Base-by-base conservation (phyloP, 2,329 filamentous ascomycete species). In the Cryoendolithus antarcticus region DNA sequence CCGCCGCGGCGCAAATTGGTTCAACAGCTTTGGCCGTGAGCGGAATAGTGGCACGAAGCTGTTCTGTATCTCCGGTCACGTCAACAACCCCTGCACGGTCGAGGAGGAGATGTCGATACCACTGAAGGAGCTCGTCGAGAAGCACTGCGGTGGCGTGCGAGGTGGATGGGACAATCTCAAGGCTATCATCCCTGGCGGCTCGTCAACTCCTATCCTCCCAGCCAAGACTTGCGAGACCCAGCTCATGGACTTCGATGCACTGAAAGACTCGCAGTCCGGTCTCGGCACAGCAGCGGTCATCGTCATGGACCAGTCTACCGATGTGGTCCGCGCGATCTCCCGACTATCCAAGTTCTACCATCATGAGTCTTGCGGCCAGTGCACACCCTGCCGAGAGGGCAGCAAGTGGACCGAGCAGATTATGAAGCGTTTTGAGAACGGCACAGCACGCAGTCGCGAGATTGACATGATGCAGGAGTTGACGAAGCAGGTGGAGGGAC, bases 41-140 rank as follows among this genome's bases (percentile, higher is more conserved):
- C 81, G 91, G 50, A 98, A 98, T 69, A 75, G 86, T 54, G 91
- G 91, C 56, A 98, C 91, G 48, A 98, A 98, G 73, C 82, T 98
- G 32, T 98, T 82, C 72, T 95, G 88, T 64, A 96, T 98, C 61
- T 96, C 89, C 39, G 91, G 91, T 21, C 86, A 96, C 63, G 91
- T 98, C 69, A 98, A 98, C 75, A 93, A 96, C 71, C 91, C 91
- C 39, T 86, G 77, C 63, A 96, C 91, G 1, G 91, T 98, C 44
- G 91, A 98, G 65, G 91, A 98, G 69, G 91, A 98, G 69, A 98
- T 98, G 91, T 93, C 85, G 38, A 98, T 98, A 52, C 82, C 91
- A 32, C 77, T 98, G 44, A 81, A 84, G 33, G 91, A 98, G 65
- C 77, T 98, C 47, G 96, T 98, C 55, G 91, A 98, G 48, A 91